Percentiles rank a stretch among this genome's conserved stretches.
These are phyloP conservation scores for Madurella fahalii DNA, from an alignment of 2,329 filamentous ascomycete genomes.

Conservation along the genomic window DNA sequence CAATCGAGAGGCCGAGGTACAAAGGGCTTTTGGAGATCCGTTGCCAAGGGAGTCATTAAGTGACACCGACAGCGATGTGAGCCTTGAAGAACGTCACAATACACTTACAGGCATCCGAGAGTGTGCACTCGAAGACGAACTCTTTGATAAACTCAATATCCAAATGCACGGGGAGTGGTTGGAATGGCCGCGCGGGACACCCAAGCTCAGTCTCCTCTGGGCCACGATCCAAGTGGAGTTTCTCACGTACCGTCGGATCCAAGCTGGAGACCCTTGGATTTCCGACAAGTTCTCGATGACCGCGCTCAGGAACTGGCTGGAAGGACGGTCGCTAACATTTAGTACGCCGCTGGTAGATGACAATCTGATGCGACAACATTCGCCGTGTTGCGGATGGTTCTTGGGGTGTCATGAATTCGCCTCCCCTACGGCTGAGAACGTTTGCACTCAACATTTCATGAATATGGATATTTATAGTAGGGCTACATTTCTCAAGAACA, in stretches of 20 bases:
- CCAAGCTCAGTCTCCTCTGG: slow-evolving; percentile 7
- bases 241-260: slow-evolving; percentile 7
- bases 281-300: slow-evolving; percentile 1
- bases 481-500: too few species aligned
- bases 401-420: neutral
- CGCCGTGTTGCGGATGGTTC: slow-evolving; percentile 1
- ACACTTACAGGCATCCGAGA: too few species aligned
- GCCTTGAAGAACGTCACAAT: neutral
- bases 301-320: slow-evolving; percentile 6
- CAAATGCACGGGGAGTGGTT: neutral
- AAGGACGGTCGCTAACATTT: neutral
- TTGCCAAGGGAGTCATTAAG: too few species aligned
- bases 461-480: slow-evolving; percentile 8
- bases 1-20: neutral
- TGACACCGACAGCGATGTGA: too few species aligned
- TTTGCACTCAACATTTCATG: slow-evolving; percentile 6
- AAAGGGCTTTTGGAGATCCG: neutral
- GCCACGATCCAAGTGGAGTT: slow-evolving; percentile 6
- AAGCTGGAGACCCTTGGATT: neutral
- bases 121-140: too few species aligned
- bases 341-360: slow-evolving; percentile 1
- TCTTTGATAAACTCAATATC: too few species aligned
- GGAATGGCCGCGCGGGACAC: neutral
- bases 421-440: slow-evolving; percentile 3
- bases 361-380: neutral